phyloP scores from a whole-genome alignment of 139 green algal species.

The Edaphochlamys debaryana region DNA sequence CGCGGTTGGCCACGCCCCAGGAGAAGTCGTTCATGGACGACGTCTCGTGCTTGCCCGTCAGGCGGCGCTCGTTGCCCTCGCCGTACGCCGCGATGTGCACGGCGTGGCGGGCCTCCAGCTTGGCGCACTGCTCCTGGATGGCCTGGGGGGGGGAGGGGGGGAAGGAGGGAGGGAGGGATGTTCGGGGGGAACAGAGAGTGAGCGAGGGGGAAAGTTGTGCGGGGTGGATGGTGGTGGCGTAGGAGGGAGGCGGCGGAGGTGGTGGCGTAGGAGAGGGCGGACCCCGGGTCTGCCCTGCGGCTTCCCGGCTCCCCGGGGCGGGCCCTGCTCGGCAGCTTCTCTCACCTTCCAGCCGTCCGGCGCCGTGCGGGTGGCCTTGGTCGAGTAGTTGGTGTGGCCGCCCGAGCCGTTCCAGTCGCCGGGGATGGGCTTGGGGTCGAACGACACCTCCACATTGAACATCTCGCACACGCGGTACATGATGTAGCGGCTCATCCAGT shows the following conservation, averaged over 20 bases:
- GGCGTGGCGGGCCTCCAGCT: conserved; percentile 88
- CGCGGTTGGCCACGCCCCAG: conserved; percentile 98
- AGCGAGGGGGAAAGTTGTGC: no score
- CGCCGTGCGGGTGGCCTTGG: conserved; percentile 82
- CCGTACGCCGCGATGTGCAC: conserved; percentile 65
- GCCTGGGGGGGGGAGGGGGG: conserved; percentile 31
- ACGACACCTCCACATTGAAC: conserved; percentile 90
- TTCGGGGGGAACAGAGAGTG: no score
- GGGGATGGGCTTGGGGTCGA: conserved; percentile 98
- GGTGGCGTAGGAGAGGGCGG: no score
- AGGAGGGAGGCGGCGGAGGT: no score
- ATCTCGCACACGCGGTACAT: conserved; percentile 91
- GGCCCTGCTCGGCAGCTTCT: no score
- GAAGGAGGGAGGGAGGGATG: not conserved
- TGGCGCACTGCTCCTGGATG: conserved; percentile 92
- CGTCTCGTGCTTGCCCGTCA: conserved; percentile 94
- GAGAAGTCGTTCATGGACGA: conserved; percentile 94
- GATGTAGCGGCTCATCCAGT: conserved; percentile 97
- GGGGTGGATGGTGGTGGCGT: no score
- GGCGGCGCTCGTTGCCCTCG: conserved; percentile 95
- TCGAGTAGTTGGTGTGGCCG: conserved; percentile 98
- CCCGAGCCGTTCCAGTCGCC: conserved; percentile 98
- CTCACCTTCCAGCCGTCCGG: conserved; percentile 74
- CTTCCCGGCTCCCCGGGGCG: no score
- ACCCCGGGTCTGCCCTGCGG: no score